Base-by-base conservation (phyloP, 2,329 filamentous ascomycete genomes). In the Fusarium humuli region DNA sequence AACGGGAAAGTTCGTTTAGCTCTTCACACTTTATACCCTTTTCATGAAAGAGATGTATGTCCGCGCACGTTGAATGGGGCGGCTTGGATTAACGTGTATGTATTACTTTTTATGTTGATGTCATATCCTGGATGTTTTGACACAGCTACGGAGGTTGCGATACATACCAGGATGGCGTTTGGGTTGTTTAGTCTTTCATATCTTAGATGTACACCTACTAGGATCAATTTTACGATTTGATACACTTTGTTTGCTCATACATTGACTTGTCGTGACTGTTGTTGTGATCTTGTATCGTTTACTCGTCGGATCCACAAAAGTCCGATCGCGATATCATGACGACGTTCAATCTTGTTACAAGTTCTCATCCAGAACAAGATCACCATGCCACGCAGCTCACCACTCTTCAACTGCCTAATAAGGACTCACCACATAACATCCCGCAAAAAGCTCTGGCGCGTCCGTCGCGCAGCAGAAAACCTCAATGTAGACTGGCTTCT, bases 351-450 rank as follows among this genome's bases (percentile, higher is more conserved):
- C 27, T 11, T 30, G 12, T 10, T 23, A 20, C 16, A 41, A 16
- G 23, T 6, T n/a, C 25, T 32, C 14, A 16, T 30, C 30, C 20
- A 18, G 29, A 37, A 41, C 37, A 5, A 30, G 25, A 48, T 30
- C 5, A 59, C 29, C 22, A 76, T 76, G 73, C 56, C 72, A 25
- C 73, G 65, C 34, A 52, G 63, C 2, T 37, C 65, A 2, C 45
- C 60, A 6, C 50, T 76, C 16, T 76, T 76, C 49, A 73, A 70
- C n/a, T 70, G 66, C 29, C 82, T 94, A 47, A 92, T 94, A 65
- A 87, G 91, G 55, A 94, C 92, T 0, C 92, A 94, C 73, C 92
- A 94, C 78, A 94, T 94, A 75, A 94, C 91, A 6, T 94, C 91
- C 0, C 90, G 91, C 69, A 94, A 93, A 77, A 94, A 94, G 76